phyloP scores from a whole-genome alignment of 2,329 filamentous ascomycete species.

The Fusarium sp. region DNA sequence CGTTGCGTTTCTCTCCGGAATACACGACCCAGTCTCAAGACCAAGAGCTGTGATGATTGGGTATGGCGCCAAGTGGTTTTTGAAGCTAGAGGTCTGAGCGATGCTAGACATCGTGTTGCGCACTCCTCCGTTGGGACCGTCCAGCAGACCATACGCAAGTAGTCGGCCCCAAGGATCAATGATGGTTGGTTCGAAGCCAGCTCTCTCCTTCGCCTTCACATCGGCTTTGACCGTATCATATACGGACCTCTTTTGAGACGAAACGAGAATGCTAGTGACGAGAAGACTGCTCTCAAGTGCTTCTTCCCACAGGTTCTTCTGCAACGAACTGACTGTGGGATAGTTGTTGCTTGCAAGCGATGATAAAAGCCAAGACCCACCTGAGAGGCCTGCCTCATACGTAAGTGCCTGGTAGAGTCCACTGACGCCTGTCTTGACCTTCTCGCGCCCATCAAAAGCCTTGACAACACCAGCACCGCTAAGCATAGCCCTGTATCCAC shows the following conservation, averaged over 20 bases:
- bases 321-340: neutral
- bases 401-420: constrained; percentile 13
- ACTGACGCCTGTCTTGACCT: constrained; percentile 8
- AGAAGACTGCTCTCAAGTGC: constrained; percentile 9
- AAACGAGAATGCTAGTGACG: constrained; percentile 6
- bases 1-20: neutral
- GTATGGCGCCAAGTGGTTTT: neutral
- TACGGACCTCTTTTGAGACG: neutral
- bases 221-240: constrained; percentile 5
- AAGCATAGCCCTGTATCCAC: constrained; percentile 13
- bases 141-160: neutral
- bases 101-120: constrained; percentile 2
- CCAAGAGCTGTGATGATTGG: constrained; percentile 13
- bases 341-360: constrained; percentile 2
- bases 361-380: constrained; percentile 7
- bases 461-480: constrained; percentile 15
- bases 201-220: neutral
- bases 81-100: constrained; percentile 3
- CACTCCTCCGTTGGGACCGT: neutral
- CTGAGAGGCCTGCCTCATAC: constrained; percentile 4
- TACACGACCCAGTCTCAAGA: constrained; percentile 1
- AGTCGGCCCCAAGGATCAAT: constrained; percentile 16
- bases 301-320: constrained; percentile 6
- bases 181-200: constrained; percentile 13
- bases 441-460: constrained; percentile 9